Percentiles rank a stretch among this genome's conserved stretches.
These are phyloP conservation scores for Chalciporus piperatoides DNA, from an alignment of 1,284 basidiomycete species.

Conservation along the genomic window DNA sequence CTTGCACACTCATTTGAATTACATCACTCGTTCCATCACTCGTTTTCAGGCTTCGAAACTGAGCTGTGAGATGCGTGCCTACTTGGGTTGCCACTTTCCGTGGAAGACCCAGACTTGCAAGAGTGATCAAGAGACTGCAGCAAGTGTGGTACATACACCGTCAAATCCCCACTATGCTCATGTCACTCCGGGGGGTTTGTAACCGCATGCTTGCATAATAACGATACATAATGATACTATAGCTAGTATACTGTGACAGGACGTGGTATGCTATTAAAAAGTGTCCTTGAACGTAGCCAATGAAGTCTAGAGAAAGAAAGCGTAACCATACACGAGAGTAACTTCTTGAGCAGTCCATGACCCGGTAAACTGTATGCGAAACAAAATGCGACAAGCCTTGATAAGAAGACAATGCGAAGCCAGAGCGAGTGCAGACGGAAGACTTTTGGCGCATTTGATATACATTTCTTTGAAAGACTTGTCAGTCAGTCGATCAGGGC, in stretches of 20 bases:
- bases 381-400: neutral
- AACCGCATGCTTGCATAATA: neutral
- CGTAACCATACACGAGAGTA: neutral
- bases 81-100: no score
- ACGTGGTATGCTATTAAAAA: neutral
- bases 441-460: neutral
- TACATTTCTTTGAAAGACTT: neutral
- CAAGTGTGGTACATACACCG: no score
- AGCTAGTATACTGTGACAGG: neutral
- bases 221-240: slow-evolving; percentile 13
- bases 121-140: no score
- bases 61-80: no score
- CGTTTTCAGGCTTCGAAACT: no score
- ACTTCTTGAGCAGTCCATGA: no score
- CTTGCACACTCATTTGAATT: neutral
- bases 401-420: neutral
- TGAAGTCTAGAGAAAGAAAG: neutral
- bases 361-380: neutral
- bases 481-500: neutral
- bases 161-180: no score
- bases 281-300: neutral
- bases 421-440: neutral
- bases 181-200: no score
- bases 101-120: no score
- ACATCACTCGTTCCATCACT: no score